phyloP scores from a whole-genome alignment of 495 filamentous ascomycete species.

The Tuber magnatum region DNA sequence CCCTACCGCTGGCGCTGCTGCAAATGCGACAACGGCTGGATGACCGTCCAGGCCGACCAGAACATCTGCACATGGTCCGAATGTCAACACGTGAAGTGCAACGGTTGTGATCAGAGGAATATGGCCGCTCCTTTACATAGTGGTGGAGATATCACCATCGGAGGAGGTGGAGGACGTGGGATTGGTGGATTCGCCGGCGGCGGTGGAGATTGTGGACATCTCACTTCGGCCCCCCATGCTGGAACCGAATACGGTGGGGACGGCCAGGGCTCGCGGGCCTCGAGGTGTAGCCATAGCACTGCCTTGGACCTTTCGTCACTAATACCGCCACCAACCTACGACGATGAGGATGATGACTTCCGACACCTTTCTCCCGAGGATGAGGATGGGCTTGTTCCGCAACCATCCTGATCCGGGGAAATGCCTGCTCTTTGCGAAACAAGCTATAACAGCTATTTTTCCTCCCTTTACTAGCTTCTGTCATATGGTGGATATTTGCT shows the following conservation, averaged over 20 bases:
- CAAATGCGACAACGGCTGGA: conserved; percentile 36
- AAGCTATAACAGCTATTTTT: neutral
- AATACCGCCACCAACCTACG: neutral
- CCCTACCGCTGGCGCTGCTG: conserved; percentile 34
- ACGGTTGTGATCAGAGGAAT: conserved; percentile 29
- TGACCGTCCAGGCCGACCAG: conserved; percentile 30
- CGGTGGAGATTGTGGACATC: neutral
- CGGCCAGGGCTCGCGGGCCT: neutral
- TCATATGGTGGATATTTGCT: neutral
- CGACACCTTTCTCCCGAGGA: neutral
- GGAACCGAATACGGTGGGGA: neutral
- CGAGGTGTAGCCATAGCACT: neutral
- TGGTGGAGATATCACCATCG: neutral
- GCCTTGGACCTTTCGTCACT: neutral
- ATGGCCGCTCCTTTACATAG: conserved; percentile 24
- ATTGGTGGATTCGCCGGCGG: neutral
- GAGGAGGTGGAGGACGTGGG: neutral
- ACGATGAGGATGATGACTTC: neutral
- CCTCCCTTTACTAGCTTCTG: neutral
- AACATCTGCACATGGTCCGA: conserved; percentile 33
- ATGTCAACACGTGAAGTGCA: conserved; percentile 32
- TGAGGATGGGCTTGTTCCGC: neutral
- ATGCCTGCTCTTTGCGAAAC: neutral
- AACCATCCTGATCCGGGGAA: neutral
- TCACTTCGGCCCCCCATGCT: neutral